A percentile compares a stretch with the other conserved stretches of the same genome.
Conservation (phyloP, 73 alveolate species). For the Tetrahymena elliotti region DNA sequence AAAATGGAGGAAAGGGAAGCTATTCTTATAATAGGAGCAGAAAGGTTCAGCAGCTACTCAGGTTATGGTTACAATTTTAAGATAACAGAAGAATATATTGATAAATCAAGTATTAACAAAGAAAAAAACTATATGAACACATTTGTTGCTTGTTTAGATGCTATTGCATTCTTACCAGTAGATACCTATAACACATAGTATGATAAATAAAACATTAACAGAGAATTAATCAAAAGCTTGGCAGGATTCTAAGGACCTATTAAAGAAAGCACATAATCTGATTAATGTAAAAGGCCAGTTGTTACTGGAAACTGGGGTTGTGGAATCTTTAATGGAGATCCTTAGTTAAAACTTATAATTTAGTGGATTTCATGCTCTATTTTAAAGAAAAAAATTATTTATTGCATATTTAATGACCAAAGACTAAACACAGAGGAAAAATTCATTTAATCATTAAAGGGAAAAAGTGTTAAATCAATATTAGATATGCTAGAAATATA, state of each 20-base stretch:
- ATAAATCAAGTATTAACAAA: neutral
- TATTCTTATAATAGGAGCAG: constrained; percentile 65
- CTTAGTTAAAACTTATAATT: constrained; percentile 48
- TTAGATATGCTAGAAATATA: neutral
- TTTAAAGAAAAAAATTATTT: neutral
- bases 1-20: constrained; percentile 79
- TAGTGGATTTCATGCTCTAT: constrained; percentile 56
- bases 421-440: neutral
- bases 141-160: neutral
- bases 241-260: constrained; percentile 33
- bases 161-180: neutral
- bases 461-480: neutral
- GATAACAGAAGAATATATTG: neutral
- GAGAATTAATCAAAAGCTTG: constrained; percentile 66
- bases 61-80: constrained; percentile 69
- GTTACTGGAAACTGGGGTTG: constrained; percentile 88
- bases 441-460: neutral
- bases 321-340: constrained; percentile 69
- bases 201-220: neutral
- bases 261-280: neutral
- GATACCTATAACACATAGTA: neutral
- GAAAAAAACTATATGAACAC: neutral
- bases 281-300: neutral
- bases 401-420: neutral
- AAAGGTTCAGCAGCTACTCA: constrained; percentile 54